These are phyloP conservation scores for Colletotrichum incanum DNA, from an alignment of 2,329 filamentous ascomycete species.

Conservation along the genomic window DNA sequence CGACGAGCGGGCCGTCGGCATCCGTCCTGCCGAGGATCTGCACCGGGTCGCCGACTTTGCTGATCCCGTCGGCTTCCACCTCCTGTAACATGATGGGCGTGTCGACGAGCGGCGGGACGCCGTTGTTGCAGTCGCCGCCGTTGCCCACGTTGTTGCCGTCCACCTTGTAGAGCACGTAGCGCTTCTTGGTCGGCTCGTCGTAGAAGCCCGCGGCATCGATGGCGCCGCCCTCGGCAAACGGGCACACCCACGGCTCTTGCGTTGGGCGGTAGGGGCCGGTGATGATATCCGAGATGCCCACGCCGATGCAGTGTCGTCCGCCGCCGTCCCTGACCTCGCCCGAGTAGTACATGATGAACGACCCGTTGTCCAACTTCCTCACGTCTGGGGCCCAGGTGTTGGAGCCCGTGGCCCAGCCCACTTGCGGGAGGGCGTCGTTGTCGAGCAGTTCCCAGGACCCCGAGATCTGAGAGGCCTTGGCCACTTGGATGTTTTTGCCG, in stretches of 20 bases:
- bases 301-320: constrained; percentile 71
- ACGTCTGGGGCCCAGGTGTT: constrained; percentile 77
- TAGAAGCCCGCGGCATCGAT: constrained; percentile 75
- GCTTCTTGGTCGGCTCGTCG: constrained; percentile 65
- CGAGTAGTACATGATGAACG: constrained; percentile 74
- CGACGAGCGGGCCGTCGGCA: constrained; percentile 70
- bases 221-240: constrained; percentile 68
- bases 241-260: constrained; percentile 66
- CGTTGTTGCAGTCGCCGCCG: constrained; percentile 63
- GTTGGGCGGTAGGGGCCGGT: constrained; percentile 69
- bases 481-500: constrained; percentile 68
- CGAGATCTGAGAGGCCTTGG: constrained; percentile 63
- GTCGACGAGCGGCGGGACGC: constrained; percentile 54
- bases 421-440: constrained; percentile 69
- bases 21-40: constrained; percentile 62
- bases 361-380: constrained; percentile 62
- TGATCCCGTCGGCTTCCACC: constrained; percentile 66
- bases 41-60: constrained; percentile 65
- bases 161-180: constrained; percentile 77
- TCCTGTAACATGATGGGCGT: constrained; percentile 73
- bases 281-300: constrained; percentile 63
- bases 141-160: constrained; percentile 72
- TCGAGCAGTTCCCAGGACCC: constrained; percentile 64
- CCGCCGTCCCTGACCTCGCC: constrained; percentile 59
- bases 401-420: constrained; percentile 67